Conservation (phyloP, 2,329 filamentous ascomycete genomes). For the Amauroascus verrucosus region DNA sequence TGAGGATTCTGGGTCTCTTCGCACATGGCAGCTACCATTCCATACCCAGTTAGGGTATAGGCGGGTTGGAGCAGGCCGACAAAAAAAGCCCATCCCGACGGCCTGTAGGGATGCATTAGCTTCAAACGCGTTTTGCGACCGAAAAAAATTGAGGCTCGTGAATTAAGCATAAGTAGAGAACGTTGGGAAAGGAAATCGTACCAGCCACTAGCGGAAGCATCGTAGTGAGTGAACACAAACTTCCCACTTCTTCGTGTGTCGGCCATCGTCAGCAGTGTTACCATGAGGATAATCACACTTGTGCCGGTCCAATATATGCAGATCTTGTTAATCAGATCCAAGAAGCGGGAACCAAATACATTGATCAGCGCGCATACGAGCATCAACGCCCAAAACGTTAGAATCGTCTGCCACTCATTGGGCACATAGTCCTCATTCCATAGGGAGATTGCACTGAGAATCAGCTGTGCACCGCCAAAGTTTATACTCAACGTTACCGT, state of each 20-base stretch:
- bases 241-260: slow-evolving; percentile 46
- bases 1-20: slow-evolving; percentile 61
- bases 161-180: background rate
- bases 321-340: slow-evolving; percentile 61
- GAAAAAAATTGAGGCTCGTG: too few species aligned
- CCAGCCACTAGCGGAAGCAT: slow-evolving; percentile 56
- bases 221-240: slow-evolving; percentile 60
- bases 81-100: slow-evolving; percentile 61
- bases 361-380: slow-evolving; percentile 54
- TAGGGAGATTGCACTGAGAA: slow-evolving; percentile 56
- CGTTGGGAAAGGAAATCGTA: slow-evolving; percentile 22
- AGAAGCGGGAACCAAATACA: slow-evolving; percentile 50
- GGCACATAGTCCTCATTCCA: slow-evolving; percentile 60
- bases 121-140: too few species aligned
- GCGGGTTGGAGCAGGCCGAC: slow-evolving; percentile 57
- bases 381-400: slow-evolving; percentile 64
- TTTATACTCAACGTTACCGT: slow-evolving; percentile 58
- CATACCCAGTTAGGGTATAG: slow-evolving; percentile 47
- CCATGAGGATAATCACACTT: slow-evolving; percentile 58
- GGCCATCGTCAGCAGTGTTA: slow-evolving; percentile 52
- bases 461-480: slow-evolving; percentile 61
- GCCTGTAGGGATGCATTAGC: slow-evolving; percentile 31
- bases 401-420: slow-evolving; percentile 58
- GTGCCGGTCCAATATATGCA: slow-evolving; percentile 63
- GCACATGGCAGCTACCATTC: slow-evolving; percentile 62